Evolutionary conservation across 768 basidiomycete genomes (phyloP).

Genomic region (Basidioascus undulatus): DNA sequence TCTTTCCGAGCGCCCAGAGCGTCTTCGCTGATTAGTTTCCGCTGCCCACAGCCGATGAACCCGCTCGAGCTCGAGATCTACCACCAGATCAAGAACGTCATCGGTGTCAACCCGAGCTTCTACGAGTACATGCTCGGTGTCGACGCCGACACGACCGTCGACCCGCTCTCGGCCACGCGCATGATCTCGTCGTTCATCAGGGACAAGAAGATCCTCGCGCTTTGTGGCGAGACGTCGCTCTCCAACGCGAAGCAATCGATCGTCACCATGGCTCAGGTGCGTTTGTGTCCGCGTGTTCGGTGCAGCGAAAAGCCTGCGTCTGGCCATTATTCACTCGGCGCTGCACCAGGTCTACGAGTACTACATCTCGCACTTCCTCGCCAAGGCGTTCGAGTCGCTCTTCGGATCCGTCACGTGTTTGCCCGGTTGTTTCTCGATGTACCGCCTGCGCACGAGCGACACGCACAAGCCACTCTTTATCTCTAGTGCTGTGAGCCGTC

Average conservation of each 20-base stretch:
- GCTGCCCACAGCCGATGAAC: constrained; percentile 89
- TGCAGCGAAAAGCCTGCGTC: constrained; percentile 1
- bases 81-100: constrained; percentile 98
- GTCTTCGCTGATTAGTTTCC: too few species aligned
- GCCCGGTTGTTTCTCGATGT: constrained; percentile 96
- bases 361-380: constrained; percentile 96
- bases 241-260: constrained; percentile 84
- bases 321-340: too few species aligned
- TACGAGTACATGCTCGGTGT: constrained; percentile 89
- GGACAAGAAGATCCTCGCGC: constrained; percentile 31
- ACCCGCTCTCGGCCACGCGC: constrained; percentile 64
- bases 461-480: constrained; percentile 86
- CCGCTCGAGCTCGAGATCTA: constrained; percentile 95
- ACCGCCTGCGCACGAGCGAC: constrained; percentile 79
- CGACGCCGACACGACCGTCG: constrained; percentile 85
- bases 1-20: too few species aligned
- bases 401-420: constrained; percentile 97
- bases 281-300: background rate
- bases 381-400: constrained; percentile 88
- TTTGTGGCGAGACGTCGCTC: constrained; percentile 83
- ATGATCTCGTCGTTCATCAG: constrained; percentile 49
- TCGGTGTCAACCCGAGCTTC: constrained; percentile 94
- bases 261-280: constrained; percentile 95
- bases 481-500: constrained; percentile 35
- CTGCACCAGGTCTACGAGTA: constrained; percentile 99